These are phyloP conservation scores for Phytophthora ramorum DNA, from an alignment of 352 stramenopile genomes.

Conservation along the genomic window DNA sequence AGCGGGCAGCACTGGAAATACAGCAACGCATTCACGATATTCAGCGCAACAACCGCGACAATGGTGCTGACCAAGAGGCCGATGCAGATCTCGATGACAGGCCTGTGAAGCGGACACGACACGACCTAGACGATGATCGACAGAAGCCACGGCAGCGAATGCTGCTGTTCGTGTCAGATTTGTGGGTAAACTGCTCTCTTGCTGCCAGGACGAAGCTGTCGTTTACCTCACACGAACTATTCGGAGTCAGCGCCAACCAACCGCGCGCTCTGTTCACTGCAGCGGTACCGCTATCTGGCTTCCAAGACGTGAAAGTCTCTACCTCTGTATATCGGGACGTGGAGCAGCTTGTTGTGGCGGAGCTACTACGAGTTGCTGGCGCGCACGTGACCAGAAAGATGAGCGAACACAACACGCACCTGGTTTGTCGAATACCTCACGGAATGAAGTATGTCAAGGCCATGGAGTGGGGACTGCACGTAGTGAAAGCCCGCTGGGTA, in stretches of 20 bases:
- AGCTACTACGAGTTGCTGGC: conserved; percentile 63
- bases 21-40: conserved; percentile 38
- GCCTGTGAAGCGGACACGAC: conserved; percentile 25
- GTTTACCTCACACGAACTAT: conserved; percentile 60
- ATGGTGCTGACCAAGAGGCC: conserved; percentile 2
- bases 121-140: conserved; percentile 4
- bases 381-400: conserved; percentile 60
- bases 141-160: conserved; percentile 33
- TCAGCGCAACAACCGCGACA: conserved; percentile 17
- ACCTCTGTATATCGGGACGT: conserved; percentile 72
- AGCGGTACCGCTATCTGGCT: conserved; percentile 55
- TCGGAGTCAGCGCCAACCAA: conserved; percentile 44
- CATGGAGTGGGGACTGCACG: conserved; percentile 49
- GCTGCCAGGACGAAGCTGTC: conserved; percentile 49
- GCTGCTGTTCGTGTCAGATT: conserved; percentile 67
- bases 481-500: conserved; percentile 76
- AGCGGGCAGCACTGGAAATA: conserved; percentile 35
- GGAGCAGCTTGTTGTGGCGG: conserved; percentile 65
- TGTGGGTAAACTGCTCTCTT: conserved; percentile 80
- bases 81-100: not conserved
- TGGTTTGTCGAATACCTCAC: conserved; percentile 60
- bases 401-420: conserved; percentile 65
- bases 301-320: conserved; percentile 54
- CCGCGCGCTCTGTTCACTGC: conserved; percentile 54
- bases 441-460: conserved; percentile 76